These are phyloP conservation scores for Calonectria pseudoturangicola DNA, from an alignment of 2,329 filamentous ascomycete species.

Conservation along the genomic window DNA sequence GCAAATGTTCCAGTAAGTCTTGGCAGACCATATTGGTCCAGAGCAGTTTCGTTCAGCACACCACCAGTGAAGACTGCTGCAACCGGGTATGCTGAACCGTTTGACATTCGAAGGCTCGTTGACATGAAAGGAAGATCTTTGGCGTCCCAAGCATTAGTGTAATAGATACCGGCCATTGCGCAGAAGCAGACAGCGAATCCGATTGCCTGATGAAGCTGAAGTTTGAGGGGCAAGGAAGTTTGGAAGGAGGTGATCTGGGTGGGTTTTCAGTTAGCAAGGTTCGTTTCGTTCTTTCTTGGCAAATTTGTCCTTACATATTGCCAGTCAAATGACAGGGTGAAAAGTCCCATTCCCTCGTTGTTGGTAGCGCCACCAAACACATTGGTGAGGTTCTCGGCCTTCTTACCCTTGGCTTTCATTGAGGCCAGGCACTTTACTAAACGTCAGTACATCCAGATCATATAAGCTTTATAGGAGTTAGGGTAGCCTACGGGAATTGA, in stretches of 20 bases:
- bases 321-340: conserved; percentile 72
- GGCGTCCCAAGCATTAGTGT: conserved; percentile 68
- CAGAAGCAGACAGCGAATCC: conserved; percentile 70
- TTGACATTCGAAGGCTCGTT: conserved; percentile 63
- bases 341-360: conserved; percentile 71
- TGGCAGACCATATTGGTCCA: conserved; percentile 67
- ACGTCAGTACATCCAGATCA: neutral
- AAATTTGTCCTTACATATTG: conserved; percentile 66
- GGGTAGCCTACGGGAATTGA: conserved; percentile 65
- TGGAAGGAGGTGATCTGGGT: conserved; percentile 71
- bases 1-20: conserved; percentile 70
- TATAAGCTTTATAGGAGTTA: neutral
- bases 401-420: conserved; percentile 69
- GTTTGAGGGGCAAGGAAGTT: conserved; percentile 71
- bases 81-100: conserved; percentile 64
- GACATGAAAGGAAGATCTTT: conserved; percentile 73
- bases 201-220: conserved; percentile 67
- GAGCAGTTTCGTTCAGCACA: conserved; percentile 63
- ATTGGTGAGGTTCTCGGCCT: conserved; percentile 65
- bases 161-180: conserved; percentile 72
- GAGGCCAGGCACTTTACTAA: conserved; percentile 66
- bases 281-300: fast-evolving
- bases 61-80: conserved; percentile 63
- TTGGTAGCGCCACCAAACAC: conserved; percentile 71
- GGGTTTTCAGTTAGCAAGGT: conserved; percentile 23